phyloP scores from a whole-genome alignment of 1,139 yeast species.

The Maudiozyma humilis region DNA sequence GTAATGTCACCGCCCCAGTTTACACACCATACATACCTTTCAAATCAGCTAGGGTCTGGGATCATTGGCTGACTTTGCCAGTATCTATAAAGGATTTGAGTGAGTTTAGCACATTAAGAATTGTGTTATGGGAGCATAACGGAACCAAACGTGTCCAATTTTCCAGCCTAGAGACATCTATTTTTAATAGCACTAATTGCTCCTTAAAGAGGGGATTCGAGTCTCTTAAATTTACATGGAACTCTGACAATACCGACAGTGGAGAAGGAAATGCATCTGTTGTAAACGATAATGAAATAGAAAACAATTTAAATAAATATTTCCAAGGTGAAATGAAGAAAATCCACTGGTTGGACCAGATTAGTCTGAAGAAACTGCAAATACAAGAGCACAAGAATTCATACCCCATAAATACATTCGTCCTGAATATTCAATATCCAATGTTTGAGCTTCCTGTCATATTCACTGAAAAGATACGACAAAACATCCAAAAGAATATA shows the following conservation, averaged over 20 bases:
- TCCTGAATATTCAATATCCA: constrained; percentile 60
- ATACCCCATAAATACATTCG: constrained; percentile 33
- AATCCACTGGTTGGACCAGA: constrained; percentile 68
- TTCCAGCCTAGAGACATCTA: constrained; percentile 51
- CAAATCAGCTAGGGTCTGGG: constrained; percentile 41
- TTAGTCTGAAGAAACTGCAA: constrained; percentile 54
- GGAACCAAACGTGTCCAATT: constrained; percentile 43
- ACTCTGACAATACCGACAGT: constrained; percentile 9
- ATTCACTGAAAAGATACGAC: constrained; percentile 46
- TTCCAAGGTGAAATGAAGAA: constrained; percentile 59
- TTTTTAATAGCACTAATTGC: constrained; percentile 47
- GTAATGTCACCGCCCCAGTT: constrained; percentile 51
- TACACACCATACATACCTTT: constrained; percentile 60
- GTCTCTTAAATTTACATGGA: constrained; percentile 36
- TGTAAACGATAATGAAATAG: constrained; percentile 38
- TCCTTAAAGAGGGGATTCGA: constrained; percentile 53
- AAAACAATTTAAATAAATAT: constrained; percentile 50
- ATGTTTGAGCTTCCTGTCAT: constrained; percentile 77
- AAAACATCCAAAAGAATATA: constrained; percentile 33
- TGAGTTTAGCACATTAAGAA: constrained; percentile 47
- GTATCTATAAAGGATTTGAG: constrained; percentile 63
- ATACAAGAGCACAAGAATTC: constrained; percentile 31
- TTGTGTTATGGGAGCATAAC: constrained; percentile 60
- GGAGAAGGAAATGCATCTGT: constrained; percentile 19
- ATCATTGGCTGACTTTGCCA: constrained; percentile 63